These are phyloP conservation scores for Bipolaris oryzae DNA, from an alignment of 2,329 filamentous ascomycete species.

Conservation along the genomic window DNA sequence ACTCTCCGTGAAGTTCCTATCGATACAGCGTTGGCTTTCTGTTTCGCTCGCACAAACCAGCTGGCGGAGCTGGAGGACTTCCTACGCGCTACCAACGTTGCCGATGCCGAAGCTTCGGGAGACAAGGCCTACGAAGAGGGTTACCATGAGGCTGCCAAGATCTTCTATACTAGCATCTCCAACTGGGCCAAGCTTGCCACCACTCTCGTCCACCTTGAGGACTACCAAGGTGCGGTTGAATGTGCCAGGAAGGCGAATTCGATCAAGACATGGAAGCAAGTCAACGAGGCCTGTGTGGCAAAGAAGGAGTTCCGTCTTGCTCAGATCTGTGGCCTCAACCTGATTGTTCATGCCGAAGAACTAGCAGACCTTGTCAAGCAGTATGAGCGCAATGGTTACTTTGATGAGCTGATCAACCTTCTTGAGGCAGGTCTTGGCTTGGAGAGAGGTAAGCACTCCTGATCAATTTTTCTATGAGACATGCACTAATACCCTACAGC, in stretches of 20 bases:
- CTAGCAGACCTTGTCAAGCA: constrained; percentile 91
- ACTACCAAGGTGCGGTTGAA: constrained; percentile 97
- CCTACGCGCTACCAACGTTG: constrained; percentile 88
- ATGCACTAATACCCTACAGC: constrained; percentile 1
- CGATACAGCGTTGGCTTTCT: constrained; percentile 92
- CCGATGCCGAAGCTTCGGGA: constrained; percentile 93
- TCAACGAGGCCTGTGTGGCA: constrained; percentile 91
- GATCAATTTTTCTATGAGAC: neutral
- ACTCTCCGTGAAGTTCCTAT: constrained; percentile 91
- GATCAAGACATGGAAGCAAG: constrained; percentile 99
- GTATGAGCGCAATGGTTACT: constrained; percentile 96
- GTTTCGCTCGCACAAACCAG: constrained; percentile 89
- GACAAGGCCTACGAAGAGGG: constrained; percentile 98
- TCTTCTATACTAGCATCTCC: constrained; percentile 97
- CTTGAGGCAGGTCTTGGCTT: constrained; percentile 94
- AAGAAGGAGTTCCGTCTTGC: constrained; percentile 99
- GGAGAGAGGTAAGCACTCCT: constrained; percentile 63
- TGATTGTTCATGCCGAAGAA: constrained; percentile 97
- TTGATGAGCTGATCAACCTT: constrained; percentile 93
- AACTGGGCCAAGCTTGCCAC: constrained; percentile 99
- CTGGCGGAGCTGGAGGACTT: constrained; percentile 95
- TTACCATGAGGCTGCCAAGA: constrained; percentile 94
- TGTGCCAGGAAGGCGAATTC: constrained; percentile 98
- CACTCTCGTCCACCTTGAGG: constrained; percentile 92
- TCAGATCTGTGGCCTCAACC: constrained; percentile 97